Percentiles rank a stretch among this genome's conserved stretches.
phyloP scores from a whole-genome alignment of 768 basidiomycete genomes.

The Termitomyces titanicus region DNA sequence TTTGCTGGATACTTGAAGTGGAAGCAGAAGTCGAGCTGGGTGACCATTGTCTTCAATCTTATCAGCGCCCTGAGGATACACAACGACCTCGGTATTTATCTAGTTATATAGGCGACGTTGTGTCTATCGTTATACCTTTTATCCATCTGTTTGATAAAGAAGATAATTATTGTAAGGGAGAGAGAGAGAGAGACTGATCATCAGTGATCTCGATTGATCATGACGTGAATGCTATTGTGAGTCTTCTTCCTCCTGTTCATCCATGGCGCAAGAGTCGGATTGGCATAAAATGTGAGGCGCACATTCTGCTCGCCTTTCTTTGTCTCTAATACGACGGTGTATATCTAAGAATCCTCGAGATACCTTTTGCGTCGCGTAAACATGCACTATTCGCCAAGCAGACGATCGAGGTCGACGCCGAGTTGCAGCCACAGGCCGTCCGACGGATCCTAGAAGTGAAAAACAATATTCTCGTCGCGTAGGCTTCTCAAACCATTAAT shows the following conservation, averaged over 20 bases:
- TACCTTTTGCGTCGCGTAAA: slow-evolving; percentile 70
- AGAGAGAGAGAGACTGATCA: neutral
- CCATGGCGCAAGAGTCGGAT: slow-evolving; percentile 16
- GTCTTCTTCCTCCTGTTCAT: neutral
- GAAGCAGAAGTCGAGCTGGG: slow-evolving; percentile 19
- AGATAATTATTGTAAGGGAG: neutral
- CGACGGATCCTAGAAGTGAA: slow-evolving; percentile 67
- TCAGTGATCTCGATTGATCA: neutral
- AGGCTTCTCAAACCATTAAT: slow-evolving; percentile 28
- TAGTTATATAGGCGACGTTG: slow-evolving; percentile 1
- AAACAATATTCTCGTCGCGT: slow-evolving; percentile 73
- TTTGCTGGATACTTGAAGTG: slow-evolving; percentile 20
- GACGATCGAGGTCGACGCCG: slow-evolving; percentile 83
- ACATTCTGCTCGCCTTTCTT: neutral
- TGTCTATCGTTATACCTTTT: slow-evolving; percentile 12
- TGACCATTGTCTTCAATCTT: slow-evolving; percentile 6
- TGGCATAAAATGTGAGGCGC: slow-evolving; percentile 57
- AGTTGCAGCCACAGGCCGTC: slow-evolving; percentile 80
- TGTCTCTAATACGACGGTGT: slow-evolving; percentile 3
- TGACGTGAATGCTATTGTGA: neutral
- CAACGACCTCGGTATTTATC: neutral
- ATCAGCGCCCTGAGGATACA: slow-evolving; percentile 13
- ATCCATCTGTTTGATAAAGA: slow-evolving; percentile 1
- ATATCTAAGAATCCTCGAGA: slow-evolving; percentile 50
- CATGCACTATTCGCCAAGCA: slow-evolving; percentile 82